These are phyloP conservation scores for Saturnispora halmiae DNA, from an alignment of 805 yeast species.

Conservation along the genomic window DNA sequence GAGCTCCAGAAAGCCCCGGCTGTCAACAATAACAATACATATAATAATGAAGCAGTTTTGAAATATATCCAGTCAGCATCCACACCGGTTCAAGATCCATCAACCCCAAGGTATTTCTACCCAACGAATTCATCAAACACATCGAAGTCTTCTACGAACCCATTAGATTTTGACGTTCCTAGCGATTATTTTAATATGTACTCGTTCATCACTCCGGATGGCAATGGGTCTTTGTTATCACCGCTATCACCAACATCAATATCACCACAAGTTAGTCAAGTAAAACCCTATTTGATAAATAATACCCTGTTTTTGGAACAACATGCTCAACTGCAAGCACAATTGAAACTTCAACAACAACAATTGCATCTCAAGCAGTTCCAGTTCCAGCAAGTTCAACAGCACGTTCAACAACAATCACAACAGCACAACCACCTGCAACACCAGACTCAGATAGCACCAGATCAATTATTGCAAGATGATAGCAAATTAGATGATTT, in stretches of 20 bases:
- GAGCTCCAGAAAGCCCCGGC: too few relatives aligned
- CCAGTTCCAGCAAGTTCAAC: neutral
- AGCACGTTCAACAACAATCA: neutral
- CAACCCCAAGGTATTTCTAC: slow-evolving; percentile 8
- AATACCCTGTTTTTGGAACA: neutral
- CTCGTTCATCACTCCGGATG: neutral
- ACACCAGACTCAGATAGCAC: too few relatives aligned
- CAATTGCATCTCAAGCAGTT: neutral
- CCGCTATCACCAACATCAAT: slow-evolving; percentile 2
- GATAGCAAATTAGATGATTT: slow-evolving; percentile 3
- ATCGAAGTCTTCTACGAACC: neutral
- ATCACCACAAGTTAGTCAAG: neutral
- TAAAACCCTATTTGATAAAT: neutral
- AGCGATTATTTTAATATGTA: slow-evolving; percentile 7
- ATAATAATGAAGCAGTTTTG: neutral
- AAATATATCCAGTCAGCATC: neutral
- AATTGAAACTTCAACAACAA: neutral
- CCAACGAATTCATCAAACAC: slow-evolving; percentile 6
- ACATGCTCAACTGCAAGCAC: neutral
- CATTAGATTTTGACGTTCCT: slow-evolving; percentile 5
- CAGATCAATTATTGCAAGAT: too few relatives aligned
- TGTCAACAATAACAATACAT: neutral
- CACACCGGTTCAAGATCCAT: neutral
- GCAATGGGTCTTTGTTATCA: neutral
- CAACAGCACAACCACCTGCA: too few relatives aligned